A percentile compares a stretch with the other conserved stretches of the same genome.
phyloP scores from a whole-genome alignment of 2,329 filamentous ascomycete species.

The Calonectria fujianensis region DNA sequence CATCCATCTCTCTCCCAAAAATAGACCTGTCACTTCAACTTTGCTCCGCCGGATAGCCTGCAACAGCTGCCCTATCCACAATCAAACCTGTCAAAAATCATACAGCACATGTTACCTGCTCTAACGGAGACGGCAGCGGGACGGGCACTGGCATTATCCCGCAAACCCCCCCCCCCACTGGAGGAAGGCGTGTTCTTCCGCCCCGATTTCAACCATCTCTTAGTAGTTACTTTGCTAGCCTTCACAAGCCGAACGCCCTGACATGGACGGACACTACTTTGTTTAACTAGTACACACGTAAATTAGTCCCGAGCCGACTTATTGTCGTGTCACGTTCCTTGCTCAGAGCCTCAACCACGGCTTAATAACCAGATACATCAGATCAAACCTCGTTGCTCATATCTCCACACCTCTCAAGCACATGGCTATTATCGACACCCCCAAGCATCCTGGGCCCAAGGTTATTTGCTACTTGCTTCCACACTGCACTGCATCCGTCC shows the following conservation, averaged over 20 bases:
- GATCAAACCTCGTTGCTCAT: slow-evolving; percentile 5
- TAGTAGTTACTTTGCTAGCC: neutral
- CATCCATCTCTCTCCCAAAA: neutral
- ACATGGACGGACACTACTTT: neutral
- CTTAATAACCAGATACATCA: slow-evolving; percentile 23
- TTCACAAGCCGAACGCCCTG: slow-evolving; percentile 23
- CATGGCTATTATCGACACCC: slow-evolving; percentile 18
- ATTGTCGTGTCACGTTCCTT: slow-evolving; percentile 15
- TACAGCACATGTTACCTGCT: neutral
- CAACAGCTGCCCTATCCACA: neutral
- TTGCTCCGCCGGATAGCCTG: neutral
- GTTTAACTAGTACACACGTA: slow-evolving; percentile 10
- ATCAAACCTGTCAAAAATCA: neutral
- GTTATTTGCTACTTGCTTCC: slow-evolving; percentile 6
- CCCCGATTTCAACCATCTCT: slow-evolving; percentile 10
- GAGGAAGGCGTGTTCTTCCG: slow-evolving; percentile 22
- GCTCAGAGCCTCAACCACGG: slow-evolving; percentile 20
- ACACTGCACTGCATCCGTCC: slow-evolving; percentile 1
- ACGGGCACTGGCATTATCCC: slow-evolving; percentile 5
- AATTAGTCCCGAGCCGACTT: slow-evolving; percentile 16
- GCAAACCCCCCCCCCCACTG: slow-evolving; percentile 24
- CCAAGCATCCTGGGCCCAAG: neutral
- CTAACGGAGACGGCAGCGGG: neutral
- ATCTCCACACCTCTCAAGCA: slow-evolving; percentile 18
- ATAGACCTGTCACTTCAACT: neutral